These are phyloP conservation scores for Blastocystis sp. DNA, from an alignment of 352 stramenopile genomes.

Conservation along the genomic window DNA sequence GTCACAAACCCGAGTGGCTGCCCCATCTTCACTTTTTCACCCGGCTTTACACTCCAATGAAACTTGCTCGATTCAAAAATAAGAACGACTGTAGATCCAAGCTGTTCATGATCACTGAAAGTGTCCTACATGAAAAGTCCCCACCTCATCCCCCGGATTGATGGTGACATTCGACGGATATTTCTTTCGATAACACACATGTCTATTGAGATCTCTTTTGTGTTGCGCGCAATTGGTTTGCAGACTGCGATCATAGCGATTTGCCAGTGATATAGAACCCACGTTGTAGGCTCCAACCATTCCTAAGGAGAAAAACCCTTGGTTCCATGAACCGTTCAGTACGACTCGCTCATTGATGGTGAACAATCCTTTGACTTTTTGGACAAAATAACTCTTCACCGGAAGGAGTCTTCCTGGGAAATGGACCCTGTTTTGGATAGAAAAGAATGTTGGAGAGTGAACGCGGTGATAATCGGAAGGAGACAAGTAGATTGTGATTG, in stretches of 20 bases:
- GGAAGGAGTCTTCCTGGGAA: constrained; percentile 22
- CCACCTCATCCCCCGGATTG: not conserved
- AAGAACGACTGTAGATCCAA: constrained; percentile 57
- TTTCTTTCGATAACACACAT: not conserved
- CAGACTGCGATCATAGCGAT: not conserved
- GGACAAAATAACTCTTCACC: constrained; percentile 42
- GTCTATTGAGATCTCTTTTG: not conserved
- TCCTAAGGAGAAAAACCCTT: constrained; percentile 48
- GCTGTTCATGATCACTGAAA: not conserved
- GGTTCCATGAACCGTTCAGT: not conserved
- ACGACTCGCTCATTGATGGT: constrained; percentile 58
- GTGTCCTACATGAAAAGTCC: not conserved
- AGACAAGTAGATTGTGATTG: constrained; percentile 40
- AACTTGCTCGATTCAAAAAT: constrained; percentile 14
- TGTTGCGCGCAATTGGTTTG: constrained; percentile 6
- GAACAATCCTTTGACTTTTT: constrained; percentile 47
- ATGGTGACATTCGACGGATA: not conserved
- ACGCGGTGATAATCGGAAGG: constrained; percentile 56
- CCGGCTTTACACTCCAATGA: not conserved
- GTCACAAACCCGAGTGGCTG: constrained; percentile 68
- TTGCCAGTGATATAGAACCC: not conserved
- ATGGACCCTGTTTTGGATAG: not conserved
- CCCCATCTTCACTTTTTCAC: constrained; percentile 57
- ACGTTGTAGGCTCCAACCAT: constrained; percentile 58
- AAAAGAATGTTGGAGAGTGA: not conserved